Conservation (phyloP, 2,329 filamentous ascomycete genomes). For the Microsporum ferrugineum region DNA sequence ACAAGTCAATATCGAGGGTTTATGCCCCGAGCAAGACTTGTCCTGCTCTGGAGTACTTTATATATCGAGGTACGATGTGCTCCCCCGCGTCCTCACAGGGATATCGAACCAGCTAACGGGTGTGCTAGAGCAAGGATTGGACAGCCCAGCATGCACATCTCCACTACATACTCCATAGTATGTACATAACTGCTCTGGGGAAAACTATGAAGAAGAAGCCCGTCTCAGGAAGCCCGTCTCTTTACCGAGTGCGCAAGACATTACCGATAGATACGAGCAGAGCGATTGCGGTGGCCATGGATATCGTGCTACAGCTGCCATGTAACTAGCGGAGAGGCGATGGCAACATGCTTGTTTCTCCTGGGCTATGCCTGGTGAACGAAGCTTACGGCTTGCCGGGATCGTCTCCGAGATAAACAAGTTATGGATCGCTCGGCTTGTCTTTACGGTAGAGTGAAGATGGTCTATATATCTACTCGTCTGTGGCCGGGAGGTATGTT, state of each 20-base stretch:
- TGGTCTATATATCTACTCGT: too few species aligned
- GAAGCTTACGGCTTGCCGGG: too few species aligned
- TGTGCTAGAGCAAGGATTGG: neutral
- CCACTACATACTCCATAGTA: neutral
- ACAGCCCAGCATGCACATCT: neutral
- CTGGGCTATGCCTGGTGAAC: too few species aligned
- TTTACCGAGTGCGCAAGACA: neutral
- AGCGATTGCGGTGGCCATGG: neutral
- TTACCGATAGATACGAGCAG: neutral
- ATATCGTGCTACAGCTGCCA: too few species aligned
- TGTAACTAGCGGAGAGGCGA: too few species aligned
- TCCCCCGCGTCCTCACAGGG: neutral
- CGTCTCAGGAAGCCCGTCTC: too few species aligned
- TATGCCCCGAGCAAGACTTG: neutral
- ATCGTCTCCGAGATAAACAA: too few species aligned
- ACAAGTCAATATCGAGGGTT: neutral
- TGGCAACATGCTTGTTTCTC: neutral
- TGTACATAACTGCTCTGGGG: too few species aligned
- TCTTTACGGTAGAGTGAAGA: too few species aligned
- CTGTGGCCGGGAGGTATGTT: too few species aligned
- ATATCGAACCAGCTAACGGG: neutral
- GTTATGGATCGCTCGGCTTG: too few species aligned
- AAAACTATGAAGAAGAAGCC: too few species aligned
- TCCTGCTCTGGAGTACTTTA: neutral
- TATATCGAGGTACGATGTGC: neutral